phyloP scores from a whole-genome alignment of 345 rosid genomes.

The Arabidopsis thaliana region DNA sequence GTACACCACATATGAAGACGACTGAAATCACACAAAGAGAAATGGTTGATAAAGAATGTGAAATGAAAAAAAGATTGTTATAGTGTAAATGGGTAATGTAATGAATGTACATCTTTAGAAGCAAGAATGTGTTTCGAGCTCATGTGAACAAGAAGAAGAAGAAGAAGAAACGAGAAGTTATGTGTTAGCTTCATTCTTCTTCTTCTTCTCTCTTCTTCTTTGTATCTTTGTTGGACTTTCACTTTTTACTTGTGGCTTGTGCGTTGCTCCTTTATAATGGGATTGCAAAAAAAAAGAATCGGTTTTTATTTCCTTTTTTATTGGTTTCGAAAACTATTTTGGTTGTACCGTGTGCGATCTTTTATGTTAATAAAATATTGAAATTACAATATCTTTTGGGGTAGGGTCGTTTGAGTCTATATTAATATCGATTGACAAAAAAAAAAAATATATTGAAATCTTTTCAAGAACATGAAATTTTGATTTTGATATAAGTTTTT shows the following conservation, averaged over 20 bases:
- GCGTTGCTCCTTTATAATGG: constrained; percentile 38
- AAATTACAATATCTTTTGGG: too few species aligned
- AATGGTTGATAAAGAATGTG: not conserved
- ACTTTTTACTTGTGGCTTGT: not conserved
- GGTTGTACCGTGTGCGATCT: not conserved
- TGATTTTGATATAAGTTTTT: too few species aligned
- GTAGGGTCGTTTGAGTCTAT: too few species aligned
- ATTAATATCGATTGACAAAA: too few species aligned
- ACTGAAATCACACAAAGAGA: constrained; percentile 12
- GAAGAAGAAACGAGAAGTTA: constrained; percentile 17
- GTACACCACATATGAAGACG: constrained; percentile 72
- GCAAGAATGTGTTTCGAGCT: constrained; percentile 48
- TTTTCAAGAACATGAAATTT: too few species aligned
- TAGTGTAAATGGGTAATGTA: not conserved
- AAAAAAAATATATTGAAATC: too few species aligned
- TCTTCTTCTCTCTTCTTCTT: constrained; percentile 17
- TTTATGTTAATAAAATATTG: not conserved
- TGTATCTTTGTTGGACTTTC: constrained; percentile 19
- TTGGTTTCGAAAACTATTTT: too few species aligned
- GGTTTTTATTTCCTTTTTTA: too few species aligned
- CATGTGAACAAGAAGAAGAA: constrained; percentile 42
- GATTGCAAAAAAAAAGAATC: not conserved
- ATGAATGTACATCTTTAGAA: constrained; percentile 54
- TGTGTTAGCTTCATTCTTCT: constrained; percentile 39
- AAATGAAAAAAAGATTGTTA: not conserved